Evolutionary conservation across 2,329 filamentous ascomycete species (phyloP).

Genomic region (Stylonectria norvegica): DNA sequence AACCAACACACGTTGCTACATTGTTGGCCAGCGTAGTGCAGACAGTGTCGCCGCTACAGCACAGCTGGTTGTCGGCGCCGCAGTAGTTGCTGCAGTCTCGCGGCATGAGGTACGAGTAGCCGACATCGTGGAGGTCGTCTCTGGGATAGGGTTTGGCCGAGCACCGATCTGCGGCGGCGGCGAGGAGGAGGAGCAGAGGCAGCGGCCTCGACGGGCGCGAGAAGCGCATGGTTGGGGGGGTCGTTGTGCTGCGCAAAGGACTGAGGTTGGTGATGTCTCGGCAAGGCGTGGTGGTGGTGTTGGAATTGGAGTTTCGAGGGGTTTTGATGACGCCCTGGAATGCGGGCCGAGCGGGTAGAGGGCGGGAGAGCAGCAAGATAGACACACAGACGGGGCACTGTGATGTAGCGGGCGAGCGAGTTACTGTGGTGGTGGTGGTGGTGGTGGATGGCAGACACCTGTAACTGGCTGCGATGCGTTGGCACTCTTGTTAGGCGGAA

Average conservation of each 20-base stretch:
- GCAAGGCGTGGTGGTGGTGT: background rate
- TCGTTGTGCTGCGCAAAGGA: too few species aligned
- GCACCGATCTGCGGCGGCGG: constrained; percentile 30
- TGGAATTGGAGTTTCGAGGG: background rate
- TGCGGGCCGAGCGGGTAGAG: constrained; percentile 17
- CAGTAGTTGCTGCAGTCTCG: constrained; percentile 52
- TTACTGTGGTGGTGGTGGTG: too few species aligned
- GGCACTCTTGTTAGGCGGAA: too few species aligned
- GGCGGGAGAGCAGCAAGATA: background rate
- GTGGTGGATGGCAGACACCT: too few species aligned
- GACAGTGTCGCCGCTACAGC: constrained; percentile 46
- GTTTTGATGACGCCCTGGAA: constrained; percentile 7
- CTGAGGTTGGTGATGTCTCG: background rate
- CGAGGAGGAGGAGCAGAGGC: constrained; percentile 42
- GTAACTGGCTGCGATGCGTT: too few species aligned
- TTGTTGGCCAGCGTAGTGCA: constrained; percentile 50
- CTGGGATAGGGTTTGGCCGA: constrained; percentile 49
- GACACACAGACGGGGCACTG: too few species aligned
- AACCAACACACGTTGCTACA: constrained; percentile 48
- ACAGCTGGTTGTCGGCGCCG: constrained; percentile 53
- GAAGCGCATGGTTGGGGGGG: constrained; percentile 21
- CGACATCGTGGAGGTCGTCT: constrained; percentile 46
- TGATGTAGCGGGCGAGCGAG: too few species aligned
- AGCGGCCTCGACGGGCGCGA: constrained; percentile 26
- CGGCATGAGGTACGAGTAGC: constrained; percentile 49